Base-by-base conservation (phyloP, 768 basidiomycete genomes). In the Peribolospora kevripleyi region DNA sequence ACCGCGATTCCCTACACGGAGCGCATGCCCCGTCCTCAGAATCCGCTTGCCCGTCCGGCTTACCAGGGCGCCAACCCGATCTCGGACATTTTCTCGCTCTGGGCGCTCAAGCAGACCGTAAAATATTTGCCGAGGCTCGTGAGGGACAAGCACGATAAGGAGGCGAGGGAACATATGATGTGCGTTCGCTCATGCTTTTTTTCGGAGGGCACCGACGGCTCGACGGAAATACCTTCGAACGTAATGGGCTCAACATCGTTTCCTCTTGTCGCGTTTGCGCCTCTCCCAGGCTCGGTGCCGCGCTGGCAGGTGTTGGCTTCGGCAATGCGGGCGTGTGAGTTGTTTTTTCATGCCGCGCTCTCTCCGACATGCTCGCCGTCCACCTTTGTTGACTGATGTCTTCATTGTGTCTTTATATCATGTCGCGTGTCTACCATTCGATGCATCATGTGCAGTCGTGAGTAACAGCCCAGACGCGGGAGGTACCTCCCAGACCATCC, bases 1-100 rank as follows among this genome's bases (percentile, higher is more conserved):
- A 91, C 87, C 6, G 84, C 87, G 5, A 88, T 93, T 60, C 87
- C 85, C 78, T 91, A 91, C 66, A 80, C 78, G 14, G 84, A 91
- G 67, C 81, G 91, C 51, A 78, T 75, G 1, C 91, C 90, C 5
- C 77, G 91, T 37, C 91, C 91, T 3, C 63, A 76, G 7, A 93
- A 97, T 68, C 91, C 91, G 3, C 81, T 88, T 46, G 69, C 84
- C 47, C 75, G 91, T 47, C 91, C 91, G 6, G 82, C 86, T 4
- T 93, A 91, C 63, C 87, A 91, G 67, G 87, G 86, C 57, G 81
- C 82, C 65, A 91, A 91, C 64, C 84, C 62, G 3, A 82, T 95
- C 50, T 86, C 88, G 2, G 91, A 97, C 64, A 84, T 97, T 50
- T 97, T 97, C 70, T 85, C 85, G 13, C 71, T 81, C 54, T 97